Base-by-base conservation (phyloP, 2,329 filamentous ascomycete genomes). In the Neocucurbitaria cava region DNA sequence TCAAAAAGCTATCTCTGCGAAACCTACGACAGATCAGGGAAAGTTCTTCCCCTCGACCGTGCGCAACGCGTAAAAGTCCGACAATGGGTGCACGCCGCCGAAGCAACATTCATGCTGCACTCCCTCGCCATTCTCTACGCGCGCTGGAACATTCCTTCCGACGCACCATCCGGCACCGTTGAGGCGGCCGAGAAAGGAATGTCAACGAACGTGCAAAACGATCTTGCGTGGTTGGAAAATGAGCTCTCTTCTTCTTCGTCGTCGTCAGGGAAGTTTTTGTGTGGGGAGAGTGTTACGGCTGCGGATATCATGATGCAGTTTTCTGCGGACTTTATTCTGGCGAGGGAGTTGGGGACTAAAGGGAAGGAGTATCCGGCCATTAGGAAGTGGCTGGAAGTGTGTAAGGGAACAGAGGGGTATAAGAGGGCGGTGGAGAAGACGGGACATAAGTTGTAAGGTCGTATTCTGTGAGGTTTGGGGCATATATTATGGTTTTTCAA, bases 271-370 rank as follows among this genome's bases (percentile, higher is more conserved):
- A 68, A 66, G 45, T 82, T 79, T 46, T 41, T 82, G 20, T 69
- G 77, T 9, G 79, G 80, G 1, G 73, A 79, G 11, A 51, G 70
- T 4, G 62, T 80, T 5, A 79, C 76, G 1, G 76, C 73, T 6
- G 80, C 78, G 31, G 79, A 82, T 66, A 73, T 75, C 38, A 78
- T 80, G 76, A 78, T 81, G 76, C 69, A 75, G 5, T 80, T 81
- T 43, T 74, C 69, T 4, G 65, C 73, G 5, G 61, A 73, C 0
- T 79, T 80, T 53, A 78, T 81, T 26, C 54, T 80, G 5, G 62
- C 52, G 18, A 72, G 71, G 39, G 62, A 73, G 47, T 52, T 80
- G 51, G 78, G 76, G 1, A 76, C 71, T 5, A 49, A 69, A 35
- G 75, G 72, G 0, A 75, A 66, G 54, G 68, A 66, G 20, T 63